Evolutionary conservation across 352 stramenopile genomes (phyloP).

Genomic region (Elongisporangium undulatum): DNA sequence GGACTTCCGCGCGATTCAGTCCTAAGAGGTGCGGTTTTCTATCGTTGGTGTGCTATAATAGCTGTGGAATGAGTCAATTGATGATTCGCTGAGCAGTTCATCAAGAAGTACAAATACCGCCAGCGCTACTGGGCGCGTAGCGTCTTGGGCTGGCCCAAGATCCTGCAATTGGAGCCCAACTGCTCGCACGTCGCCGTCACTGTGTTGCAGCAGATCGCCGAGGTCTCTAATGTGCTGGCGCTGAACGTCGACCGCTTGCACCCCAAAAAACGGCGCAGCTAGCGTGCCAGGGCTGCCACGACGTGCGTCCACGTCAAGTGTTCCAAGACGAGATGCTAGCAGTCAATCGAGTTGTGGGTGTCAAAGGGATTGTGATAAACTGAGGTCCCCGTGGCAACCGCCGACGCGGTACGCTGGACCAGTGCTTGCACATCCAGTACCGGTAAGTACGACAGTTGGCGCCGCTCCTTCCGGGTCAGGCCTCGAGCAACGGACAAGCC

Average conservation of each 20-base stretch:
- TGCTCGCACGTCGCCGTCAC: conserved; percentile 87
- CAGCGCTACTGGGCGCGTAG: conserved; percentile 94
- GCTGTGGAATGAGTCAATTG: neutral
- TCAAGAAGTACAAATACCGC: conserved; percentile 59
- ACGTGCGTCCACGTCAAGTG: conserved; percentile 56
- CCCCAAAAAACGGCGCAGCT: conserved; percentile 79
- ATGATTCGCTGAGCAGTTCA: conserved; percentile 27
- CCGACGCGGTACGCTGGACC: too few relatives aligned
- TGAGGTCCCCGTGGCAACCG: too few relatives aligned
- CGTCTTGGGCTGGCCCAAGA: conserved; percentile 87
- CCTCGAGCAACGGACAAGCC: too few relatives aligned
- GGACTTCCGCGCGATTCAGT: conserved; percentile 94
- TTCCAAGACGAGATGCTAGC: conserved; percentile 84
- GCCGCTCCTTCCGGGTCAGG: too few relatives aligned
- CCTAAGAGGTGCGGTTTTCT: conserved; percentile 88
- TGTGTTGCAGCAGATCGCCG: conserved; percentile 43
- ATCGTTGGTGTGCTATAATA: conserved; percentile 42
- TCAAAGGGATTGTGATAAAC: too few relatives aligned
- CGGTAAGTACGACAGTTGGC: too few relatives aligned
- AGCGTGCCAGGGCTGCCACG: conserved; percentile 81
- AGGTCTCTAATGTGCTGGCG: conserved; percentile 84
- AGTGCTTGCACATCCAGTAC: too few relatives aligned
- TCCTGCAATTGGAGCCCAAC: conserved; percentile 81
- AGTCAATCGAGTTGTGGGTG: too few relatives aligned
- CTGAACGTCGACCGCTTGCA: conserved; percentile 98